Base-by-base conservation (phyloP, 2,329 filamentous ascomycete species). In the Alternaria rosae region DNA sequence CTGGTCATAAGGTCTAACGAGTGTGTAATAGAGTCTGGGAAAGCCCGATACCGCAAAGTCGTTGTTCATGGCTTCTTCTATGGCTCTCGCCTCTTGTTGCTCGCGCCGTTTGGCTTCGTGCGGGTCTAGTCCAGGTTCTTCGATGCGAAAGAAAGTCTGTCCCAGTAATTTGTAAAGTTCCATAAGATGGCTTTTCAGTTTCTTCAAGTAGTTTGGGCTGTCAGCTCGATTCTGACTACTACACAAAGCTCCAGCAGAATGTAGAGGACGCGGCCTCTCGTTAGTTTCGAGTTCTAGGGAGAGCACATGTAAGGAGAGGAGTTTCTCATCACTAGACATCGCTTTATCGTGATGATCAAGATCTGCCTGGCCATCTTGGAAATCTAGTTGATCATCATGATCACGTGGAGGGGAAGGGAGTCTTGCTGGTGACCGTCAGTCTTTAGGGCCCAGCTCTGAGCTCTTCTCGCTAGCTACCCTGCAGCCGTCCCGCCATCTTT, bases 401-500 rank as follows among this genome's bases (percentile, higher is more conserved):
- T 42, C 17, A 42, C 21, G 9, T 42, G 17, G 17, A 21, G 41
- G 9, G 7, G 41, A 20, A 42, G 41, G 10, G 21, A 12, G 41
- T 20, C n/a, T 20, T 20, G 9, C 20, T 3, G 41, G 8, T 42
- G 41, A 42, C 17, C 3, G 4, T 3, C 9, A 4, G 5, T 21
- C 15, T 42, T 5, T 20, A 21, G 17, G 17, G 21, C 41, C 41
- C 4, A 43, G 41, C 12, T 43, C 41, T 21, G 41, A 43, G 41
- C 17, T 43, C 17, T n/a, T 43, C 9, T 43, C 41, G 13, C 41
- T 43, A 21, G 41, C 41, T 21, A 43, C 17, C 17, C 41, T 43
- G 17, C 10, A 10, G 17, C 41, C 17, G 3, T 21, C 21, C 21
- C 3, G 20, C 5, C 0, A 6, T 0, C 3, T 43, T 3, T 20